phyloP scores from a whole-genome alignment of 805 yeast genomes.

The Saccharomycopsis fermentans region DNA sequence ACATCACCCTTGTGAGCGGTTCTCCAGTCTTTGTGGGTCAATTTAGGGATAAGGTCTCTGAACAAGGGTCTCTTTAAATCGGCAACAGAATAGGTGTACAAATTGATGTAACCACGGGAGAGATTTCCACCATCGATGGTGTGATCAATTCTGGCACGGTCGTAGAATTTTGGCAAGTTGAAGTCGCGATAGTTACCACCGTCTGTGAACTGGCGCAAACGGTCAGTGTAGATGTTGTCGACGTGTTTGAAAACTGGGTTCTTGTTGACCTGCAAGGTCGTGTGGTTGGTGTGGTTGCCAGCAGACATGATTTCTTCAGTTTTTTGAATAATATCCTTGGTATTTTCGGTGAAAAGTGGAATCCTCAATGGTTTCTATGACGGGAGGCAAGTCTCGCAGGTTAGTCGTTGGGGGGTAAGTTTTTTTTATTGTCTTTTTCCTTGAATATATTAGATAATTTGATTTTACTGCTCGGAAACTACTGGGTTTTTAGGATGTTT shows the following conservation, averaged over 20 bases:
- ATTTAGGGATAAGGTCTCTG: constrained; percentile 43
- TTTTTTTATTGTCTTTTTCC: too few relatives aligned
- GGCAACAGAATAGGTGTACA: constrained; percentile 67
- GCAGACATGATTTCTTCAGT: not conserved
- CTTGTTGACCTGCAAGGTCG: constrained; percentile 24
- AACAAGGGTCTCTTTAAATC: constrained; percentile 56
- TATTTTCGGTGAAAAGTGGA: too few relatives aligned
- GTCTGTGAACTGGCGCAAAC: constrained; percentile 68
- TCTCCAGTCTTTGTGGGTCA: constrained; percentile 37
- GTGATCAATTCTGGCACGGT: constrained; percentile 43
- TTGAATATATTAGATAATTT: too few relatives aligned
- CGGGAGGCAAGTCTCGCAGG: too few relatives aligned
- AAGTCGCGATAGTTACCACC: constrained; percentile 65
- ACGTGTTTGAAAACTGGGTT: constrained; percentile 68
- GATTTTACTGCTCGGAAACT: too few relatives aligned
- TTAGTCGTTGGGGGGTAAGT: too few relatives aligned
- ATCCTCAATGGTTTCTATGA: too few relatives aligned
- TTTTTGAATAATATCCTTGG: too few relatives aligned
- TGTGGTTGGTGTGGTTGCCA: not conserved
- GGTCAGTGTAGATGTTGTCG: constrained; percentile 58
- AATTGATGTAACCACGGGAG: constrained; percentile 37
- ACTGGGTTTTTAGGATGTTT: too few relatives aligned
- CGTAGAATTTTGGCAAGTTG: constrained; percentile 77
- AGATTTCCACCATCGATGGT: constrained; percentile 23
- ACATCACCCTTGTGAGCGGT: constrained; percentile 58